Conservation (phyloP, 1,284 basidiomycete genomes). For the Coniophora puteana region DNA sequence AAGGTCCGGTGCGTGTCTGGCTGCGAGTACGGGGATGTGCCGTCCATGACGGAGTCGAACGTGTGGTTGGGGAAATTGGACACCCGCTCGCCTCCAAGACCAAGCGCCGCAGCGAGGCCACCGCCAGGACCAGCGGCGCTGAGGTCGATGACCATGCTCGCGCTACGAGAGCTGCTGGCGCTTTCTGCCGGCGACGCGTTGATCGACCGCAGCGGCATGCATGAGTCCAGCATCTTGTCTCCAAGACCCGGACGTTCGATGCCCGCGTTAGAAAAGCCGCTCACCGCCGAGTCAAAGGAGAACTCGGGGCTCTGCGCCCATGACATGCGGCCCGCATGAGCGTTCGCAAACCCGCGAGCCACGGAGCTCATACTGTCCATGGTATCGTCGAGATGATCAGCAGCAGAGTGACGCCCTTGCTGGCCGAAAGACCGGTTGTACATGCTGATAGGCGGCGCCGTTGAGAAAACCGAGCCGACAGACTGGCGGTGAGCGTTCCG, state of each 20-base stretch:
- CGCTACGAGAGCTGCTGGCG: constrained; percentile 18
- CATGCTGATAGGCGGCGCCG: constrained; percentile 65
- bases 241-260: constrained; percentile 74
- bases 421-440: constrained; percentile 59
- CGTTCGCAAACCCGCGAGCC: constrained; percentile 50
- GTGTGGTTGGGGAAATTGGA: constrained; percentile 31
- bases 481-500: constrained; percentile 44
- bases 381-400: too few relatives aligned
- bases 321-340: constrained; percentile 49
- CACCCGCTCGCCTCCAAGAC: too few relatives aligned
- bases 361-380: constrained; percentile 50
- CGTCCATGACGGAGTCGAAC: constrained; percentile 64
- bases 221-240: constrained; percentile 83
- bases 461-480: constrained; percentile 42
- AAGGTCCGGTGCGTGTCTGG: constrained; percentile 22
- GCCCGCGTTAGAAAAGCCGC: constrained; percentile 55
- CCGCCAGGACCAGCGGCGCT: too few relatives aligned
- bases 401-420: constrained; percentile 44
- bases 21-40: constrained; percentile 21
- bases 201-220: constrained; percentile 62
- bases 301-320: constrained; percentile 62
- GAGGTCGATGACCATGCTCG: constrained; percentile 1
- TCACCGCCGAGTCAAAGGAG: constrained; percentile 64
- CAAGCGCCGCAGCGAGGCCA: too few relatives aligned
- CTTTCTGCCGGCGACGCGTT: constrained; percentile 62